phyloP scores from a whole-genome alignment of 495 filamentous ascomycete species.

The Penicillium paradoxum region DNA sequence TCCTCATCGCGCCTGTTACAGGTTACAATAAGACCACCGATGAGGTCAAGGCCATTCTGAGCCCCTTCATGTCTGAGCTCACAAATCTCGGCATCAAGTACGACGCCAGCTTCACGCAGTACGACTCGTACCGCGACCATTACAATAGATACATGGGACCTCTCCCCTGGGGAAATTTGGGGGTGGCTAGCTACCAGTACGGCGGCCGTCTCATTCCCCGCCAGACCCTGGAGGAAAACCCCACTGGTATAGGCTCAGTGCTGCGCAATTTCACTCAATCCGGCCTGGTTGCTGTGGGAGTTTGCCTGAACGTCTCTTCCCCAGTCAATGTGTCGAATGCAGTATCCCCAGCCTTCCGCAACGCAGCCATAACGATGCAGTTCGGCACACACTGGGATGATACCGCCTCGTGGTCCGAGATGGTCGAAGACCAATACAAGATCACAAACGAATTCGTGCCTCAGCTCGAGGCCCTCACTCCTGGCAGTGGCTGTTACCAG shows the following conservation, averaged over 20 bases:
- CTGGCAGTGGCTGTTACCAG: slow-evolving; percentile 32
- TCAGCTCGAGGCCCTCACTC: slow-evolving; percentile 42
- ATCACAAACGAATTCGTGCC: slow-evolving; percentile 40
- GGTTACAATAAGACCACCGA: slow-evolving; percentile 30
- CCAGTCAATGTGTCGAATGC: slow-evolving; percentile 44
- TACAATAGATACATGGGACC: slow-evolving; percentile 42
- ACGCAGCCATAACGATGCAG: slow-evolving; percentile 45
- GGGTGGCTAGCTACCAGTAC: slow-evolving; percentile 46
- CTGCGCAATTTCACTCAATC: slow-evolving; percentile 37
- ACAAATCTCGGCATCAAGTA: slow-evolving; percentile 26
- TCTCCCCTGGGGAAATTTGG: slow-evolving; percentile 35
- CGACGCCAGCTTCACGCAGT: slow-evolving; percentile 24
- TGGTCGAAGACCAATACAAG: slow-evolving; percentile 34
- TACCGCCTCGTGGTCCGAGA: slow-evolving; percentile 39
- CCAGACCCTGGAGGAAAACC: slow-evolving; percentile 40
- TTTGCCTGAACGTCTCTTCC: slow-evolving; percentile 37
- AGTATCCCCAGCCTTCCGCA: slow-evolving; percentile 53
- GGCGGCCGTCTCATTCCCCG: slow-evolving; percentile 58
- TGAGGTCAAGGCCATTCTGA: slow-evolving; percentile 25
- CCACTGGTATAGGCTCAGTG: slow-evolving; percentile 32
- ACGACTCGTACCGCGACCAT: slow-evolving; percentile 43
- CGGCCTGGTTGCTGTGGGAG: slow-evolving; percentile 43
- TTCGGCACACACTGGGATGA: slow-evolving; percentile 41
- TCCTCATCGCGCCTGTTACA: slow-evolving; percentile 42
- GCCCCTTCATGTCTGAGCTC: slow-evolving; percentile 29